Evolutionary conservation across 768 basidiomycete species (phyloP), one percentile per base, ranked within the genome.

Genomic region (Trametes coccinea): DNA sequence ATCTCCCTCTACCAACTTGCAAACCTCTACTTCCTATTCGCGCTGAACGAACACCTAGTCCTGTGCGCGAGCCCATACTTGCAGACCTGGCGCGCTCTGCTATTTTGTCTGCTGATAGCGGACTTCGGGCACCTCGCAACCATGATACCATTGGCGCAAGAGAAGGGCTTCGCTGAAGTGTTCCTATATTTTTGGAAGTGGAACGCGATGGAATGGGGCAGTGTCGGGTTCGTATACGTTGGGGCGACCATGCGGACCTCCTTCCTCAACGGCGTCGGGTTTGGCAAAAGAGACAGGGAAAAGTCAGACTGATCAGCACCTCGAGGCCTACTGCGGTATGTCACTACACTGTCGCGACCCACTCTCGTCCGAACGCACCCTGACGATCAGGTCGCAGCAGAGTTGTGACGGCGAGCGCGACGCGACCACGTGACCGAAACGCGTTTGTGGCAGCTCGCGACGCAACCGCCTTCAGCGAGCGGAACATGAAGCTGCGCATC

Each of bases 201-300:
- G 81, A 81, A 81, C 63, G 80, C 79, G 53, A 82, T 83, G 82
- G 72, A 74, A 27, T 83, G 79, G 80, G 81, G 82, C 0, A 82
- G 80, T 48, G 77, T 82, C n/a, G 81, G 80, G 11, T 82, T 82
- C 48, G 82, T 82, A 7, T 83, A 82, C 57, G 49, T 73, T 10
- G 82, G 82, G 1, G 82, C 80, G 40, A 70, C 70, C 3, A 75
- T 78, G 76, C 70, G 81, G 60, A 74, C 76, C 41, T 73, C 73
- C 27, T 82, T 83, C 64, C 65, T 78, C 47, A 44, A 66, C 45
- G 77, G 77, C 7, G 17, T 78, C 17, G 79, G 80, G 17, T 44
- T 76, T 5, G 30, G 43, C 31, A n/a, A 3, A 7, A 16, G 4
- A 48, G 37, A 29, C n/a, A 39, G 44, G 22, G 46, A 1, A 8